These are phyloP conservation scores for Dissoconium aciculare DNA, from an alignment of 2,329 filamentous ascomycete genomes.

Conservation along the genomic window DNA sequence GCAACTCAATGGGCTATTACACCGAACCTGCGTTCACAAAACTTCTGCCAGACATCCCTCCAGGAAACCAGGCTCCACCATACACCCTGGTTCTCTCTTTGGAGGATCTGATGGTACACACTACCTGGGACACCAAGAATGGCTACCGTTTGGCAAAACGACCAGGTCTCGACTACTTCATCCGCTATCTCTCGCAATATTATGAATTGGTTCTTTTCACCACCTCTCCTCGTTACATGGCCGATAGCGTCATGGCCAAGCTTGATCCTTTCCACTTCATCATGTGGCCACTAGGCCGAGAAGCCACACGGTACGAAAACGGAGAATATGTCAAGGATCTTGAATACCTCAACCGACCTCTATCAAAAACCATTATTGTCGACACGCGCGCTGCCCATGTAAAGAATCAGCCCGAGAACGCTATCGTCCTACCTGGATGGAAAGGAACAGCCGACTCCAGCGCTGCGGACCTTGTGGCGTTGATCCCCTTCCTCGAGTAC, in stretches of 20 bases:
- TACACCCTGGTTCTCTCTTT: slow-evolving; percentile 87
- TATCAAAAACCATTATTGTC: slow-evolving; percentile 88
- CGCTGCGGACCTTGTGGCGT: slow-evolving; percentile 59
- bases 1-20: slow-evolving; percentile 74
- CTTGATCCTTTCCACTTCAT: slow-evolving; percentile 91
- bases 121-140: slow-evolving; percentile 84
- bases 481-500: slow-evolving; percentile 96
- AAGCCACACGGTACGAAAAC: slow-evolving; percentile 93
- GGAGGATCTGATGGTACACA: slow-evolving; percentile 88
- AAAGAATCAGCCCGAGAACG: slow-evolving; percentile 87
- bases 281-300: slow-evolving; percentile 84
- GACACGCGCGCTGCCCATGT: slow-evolving; percentile 75
- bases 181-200: slow-evolving; percentile 92
- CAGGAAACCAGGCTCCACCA: slow-evolving; percentile 65
- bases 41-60: slow-evolving; percentile 67
- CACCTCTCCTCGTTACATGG: slow-evolving; percentile 66
- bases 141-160: slow-evolving; percentile 93
- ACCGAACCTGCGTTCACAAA: slow-evolving; percentile 91
- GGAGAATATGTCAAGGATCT: slow-evolving; percentile 97
- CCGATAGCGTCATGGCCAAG: slow-evolving; percentile 79
- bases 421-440: slow-evolving; percentile 84
- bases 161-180: slow-evolving; percentile 90
- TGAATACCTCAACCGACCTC: slow-evolving; percentile 90
- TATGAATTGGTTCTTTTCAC: slow-evolving; percentile 97
- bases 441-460: slow-evolving; percentile 61